phyloP scores from a whole-genome alignment of 2,329 filamentous ascomycete species.

The Cercospora nicotianae region DNA sequence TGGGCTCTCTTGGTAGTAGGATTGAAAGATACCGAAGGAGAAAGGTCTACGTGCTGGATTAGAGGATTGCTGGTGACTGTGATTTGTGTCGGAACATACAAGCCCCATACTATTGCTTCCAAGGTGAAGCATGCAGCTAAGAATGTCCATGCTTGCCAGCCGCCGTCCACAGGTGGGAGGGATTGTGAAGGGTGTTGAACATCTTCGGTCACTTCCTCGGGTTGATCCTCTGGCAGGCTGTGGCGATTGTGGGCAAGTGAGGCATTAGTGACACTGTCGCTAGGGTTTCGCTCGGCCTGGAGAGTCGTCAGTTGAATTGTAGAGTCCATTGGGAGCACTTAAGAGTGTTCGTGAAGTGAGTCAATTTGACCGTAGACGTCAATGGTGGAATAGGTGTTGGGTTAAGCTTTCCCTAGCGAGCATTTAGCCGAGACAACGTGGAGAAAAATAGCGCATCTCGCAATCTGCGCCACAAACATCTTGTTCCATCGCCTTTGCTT shows the following conservation, averaged over 20 bases:
- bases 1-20: conserved; percentile 28
- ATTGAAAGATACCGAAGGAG: conserved; percentile 32
- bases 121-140: conserved; percentile 46
- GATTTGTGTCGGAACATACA: background rate
- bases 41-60: conserved; percentile 17
- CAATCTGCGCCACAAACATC: background rate
- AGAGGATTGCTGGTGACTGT: background rate
- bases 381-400: background rate
- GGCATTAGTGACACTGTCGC: background rate
- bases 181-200: conserved; percentile 14
- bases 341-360: background rate
- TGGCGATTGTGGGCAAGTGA: background rate
- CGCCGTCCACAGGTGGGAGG: conserved; percentile 41
- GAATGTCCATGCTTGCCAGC: conserved; percentile 48
- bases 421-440: background rate
- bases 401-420: background rate
- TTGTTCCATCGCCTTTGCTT: background rate
- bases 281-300: background rate
- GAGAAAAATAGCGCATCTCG: background rate
- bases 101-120: conserved; percentile 33
- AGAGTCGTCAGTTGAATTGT: background rate
- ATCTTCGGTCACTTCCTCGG: background rate
- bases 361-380: background rate
- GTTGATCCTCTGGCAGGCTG: background rate
- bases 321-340: background rate